phyloP scores from a whole-genome alignment of 371 early-diverging fungal species.

The Actinomortierella ambigua region DNA sequence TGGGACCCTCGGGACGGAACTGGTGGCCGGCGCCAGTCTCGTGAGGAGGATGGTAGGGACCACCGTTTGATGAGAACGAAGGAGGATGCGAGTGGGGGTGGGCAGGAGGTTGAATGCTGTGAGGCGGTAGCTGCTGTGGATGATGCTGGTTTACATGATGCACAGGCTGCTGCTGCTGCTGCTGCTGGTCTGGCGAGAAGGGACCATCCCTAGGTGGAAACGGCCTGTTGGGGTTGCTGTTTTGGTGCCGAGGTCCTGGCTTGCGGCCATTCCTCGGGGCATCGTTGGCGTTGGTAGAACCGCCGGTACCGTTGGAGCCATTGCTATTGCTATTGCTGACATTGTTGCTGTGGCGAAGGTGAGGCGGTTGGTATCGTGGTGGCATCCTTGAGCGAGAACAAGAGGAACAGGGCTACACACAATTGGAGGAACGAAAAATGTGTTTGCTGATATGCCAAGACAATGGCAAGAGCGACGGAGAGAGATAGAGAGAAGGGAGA shows the following conservation, averaged over 20 bases:
- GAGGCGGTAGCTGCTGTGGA: too few species aligned
- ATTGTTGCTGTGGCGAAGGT: slow-evolving; percentile 33
- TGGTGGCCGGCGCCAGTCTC: too few species aligned
- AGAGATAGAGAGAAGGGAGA: not conserved
- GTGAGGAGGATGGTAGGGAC: too few species aligned
- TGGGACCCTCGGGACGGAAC: too few species aligned
- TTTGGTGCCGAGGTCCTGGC: slow-evolving; percentile 18
- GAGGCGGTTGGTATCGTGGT: slow-evolving; percentile 42
- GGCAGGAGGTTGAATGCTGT: too few species aligned
- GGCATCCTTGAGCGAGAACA: slow-evolving; percentile 21
- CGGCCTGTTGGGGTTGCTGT: too few species aligned
- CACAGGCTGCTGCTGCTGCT: slow-evolving; percentile 14
- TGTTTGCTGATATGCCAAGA: not conserved
- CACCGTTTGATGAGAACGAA: too few species aligned
- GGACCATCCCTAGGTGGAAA: slow-evolving; percentile 25
- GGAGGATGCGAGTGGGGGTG: too few species aligned
- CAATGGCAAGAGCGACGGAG: not conserved
- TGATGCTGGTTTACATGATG: too few species aligned
- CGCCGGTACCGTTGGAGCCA: slow-evolving; percentile 21
- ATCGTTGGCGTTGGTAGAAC: slow-evolving; percentile 2
- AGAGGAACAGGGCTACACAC: not conserved
- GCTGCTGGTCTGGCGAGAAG: not conserved
- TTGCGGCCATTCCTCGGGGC: slow-evolving; percentile 14
- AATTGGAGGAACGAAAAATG: not conserved
- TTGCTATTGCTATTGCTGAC: slow-evolving; percentile 31